Percentiles rank a stretch among this genome's conserved stretches.
Conservation (phyloP, 2,329 filamentous ascomycete species). For the Colletotrichum acutatum region DNA sequence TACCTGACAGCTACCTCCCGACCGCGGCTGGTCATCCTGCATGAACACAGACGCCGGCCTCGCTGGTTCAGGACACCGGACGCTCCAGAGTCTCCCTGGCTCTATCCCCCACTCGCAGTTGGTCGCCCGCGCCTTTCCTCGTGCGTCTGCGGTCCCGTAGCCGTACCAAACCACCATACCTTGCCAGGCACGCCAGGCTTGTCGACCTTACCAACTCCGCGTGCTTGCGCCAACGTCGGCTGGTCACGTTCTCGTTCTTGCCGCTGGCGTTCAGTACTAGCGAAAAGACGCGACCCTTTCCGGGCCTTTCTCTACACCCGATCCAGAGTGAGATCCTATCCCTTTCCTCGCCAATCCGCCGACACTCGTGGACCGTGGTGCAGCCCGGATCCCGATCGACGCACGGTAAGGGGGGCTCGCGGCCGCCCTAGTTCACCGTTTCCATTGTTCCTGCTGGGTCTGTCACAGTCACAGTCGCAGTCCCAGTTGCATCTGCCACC, state of each 20-base stretch:
- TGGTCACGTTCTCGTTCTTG: neutral
- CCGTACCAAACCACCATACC: no score
- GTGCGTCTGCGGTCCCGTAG: neutral
- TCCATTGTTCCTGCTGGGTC: constrained; percentile 24
- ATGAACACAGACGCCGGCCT: neutral
- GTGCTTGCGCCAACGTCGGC: constrained; percentile 15
- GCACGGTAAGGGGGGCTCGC: constrained; percentile 17
- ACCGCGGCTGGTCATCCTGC: neutral
- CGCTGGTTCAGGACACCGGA: neutral
- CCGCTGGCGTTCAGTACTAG: neutral
- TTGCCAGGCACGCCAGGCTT: neutral
- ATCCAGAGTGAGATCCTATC: neutral
- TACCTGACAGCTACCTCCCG: constrained; percentile 3
- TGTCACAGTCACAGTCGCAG: neutral
- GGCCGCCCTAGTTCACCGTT: constrained; percentile 25
- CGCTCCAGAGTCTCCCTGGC: constrained; percentile 65
- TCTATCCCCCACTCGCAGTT: neutral
- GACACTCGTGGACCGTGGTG: constrained; percentile 7
- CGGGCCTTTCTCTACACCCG: neutral
- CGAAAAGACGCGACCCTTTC: neutral
- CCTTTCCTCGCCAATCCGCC: neutral
- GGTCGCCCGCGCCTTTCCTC: neutral
- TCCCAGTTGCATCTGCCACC: neutral
- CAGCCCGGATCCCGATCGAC: constrained; percentile 2
- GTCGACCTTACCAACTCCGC: neutral